phyloP scores from a whole-genome alignment of 176 grass and related monocot genomes.

The Phoenix dactylifera region DNA sequence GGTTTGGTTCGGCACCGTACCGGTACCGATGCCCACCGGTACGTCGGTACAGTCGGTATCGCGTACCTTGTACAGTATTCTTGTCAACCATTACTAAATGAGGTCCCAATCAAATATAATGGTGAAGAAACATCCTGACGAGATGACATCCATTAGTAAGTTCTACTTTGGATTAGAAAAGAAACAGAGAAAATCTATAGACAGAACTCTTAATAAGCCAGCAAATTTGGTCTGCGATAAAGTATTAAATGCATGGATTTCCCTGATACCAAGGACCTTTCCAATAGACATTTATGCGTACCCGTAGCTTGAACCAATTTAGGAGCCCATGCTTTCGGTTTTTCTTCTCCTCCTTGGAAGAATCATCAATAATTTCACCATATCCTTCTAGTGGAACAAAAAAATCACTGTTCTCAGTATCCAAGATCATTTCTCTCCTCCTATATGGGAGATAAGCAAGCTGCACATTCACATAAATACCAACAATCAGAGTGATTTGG shows the following conservation, averaged over 20 bases:
- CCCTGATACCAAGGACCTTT: no score
- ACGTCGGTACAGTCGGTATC: no score
- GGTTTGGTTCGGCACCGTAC: no score
- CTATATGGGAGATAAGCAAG: constrained; percentile 92
- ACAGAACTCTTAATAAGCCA: no score
- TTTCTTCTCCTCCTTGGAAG: constrained; percentile 83
- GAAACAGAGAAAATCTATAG: no score
- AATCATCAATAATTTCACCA: constrained; percentile 68
- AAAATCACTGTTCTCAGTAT: constrained; percentile 77
- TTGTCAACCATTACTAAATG: no score
- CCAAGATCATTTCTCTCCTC: constrained; percentile 88
- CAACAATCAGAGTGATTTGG: not conserved
- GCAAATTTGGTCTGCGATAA: not conserved
- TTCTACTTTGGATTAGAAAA: no score
- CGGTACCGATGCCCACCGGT: no score
- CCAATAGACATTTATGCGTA: constrained; percentile 21
- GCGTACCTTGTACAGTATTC: no score
- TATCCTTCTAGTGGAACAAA: constrained; percentile 70
- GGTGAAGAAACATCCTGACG: no score
- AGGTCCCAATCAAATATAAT: no score
- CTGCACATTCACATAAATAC: constrained; percentile 39
- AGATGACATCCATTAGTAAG: no score
- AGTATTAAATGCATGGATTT: constrained; percentile 1
- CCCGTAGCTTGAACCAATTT: constrained; percentile 96
- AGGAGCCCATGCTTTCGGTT: constrained; percentile 81